Percentiles rank a stretch among this genome's conserved stretches.
Conservation (phyloP, 345 rosid species). For the Rhizophora mangle region DNA sequence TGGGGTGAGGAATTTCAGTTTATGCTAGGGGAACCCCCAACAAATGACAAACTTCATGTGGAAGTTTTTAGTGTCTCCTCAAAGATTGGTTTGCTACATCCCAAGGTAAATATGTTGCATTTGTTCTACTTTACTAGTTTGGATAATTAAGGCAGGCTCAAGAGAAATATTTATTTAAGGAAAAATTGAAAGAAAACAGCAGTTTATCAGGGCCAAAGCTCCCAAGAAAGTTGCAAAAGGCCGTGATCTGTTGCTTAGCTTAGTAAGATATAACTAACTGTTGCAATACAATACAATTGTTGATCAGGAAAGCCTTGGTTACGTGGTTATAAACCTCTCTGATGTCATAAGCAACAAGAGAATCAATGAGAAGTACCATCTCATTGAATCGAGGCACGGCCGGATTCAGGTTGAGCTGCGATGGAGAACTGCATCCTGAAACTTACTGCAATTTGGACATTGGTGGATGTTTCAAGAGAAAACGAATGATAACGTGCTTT, state of each 20-base stretch:
- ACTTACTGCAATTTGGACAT: not conserved
- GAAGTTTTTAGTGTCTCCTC: conserved; percentile 78
- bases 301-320: conserved; percentile 76
- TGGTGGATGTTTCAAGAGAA: not conserved
- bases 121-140: too few relatives aligned
- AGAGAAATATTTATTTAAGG: too few relatives aligned
- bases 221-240: not conserved
- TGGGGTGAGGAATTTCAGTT: conserved; percentile 88
- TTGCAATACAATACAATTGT: not conserved
- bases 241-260: not conserved
- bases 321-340: conserved; percentile 33
- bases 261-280: not conserved
- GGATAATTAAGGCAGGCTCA: too few relatives aligned
- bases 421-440: conserved; percentile 53
- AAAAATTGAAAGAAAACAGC: too few relatives aligned
- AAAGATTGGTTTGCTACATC: conserved; percentile 75
- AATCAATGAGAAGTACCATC: conserved; percentile 27
- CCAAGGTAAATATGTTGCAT: conserved; percentile 56
- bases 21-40: conserved; percentile 72
- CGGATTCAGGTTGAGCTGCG: conserved; percentile 59
- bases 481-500: too few relatives aligned
- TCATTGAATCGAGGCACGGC: conserved; percentile 26
- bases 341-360: conserved; percentile 24
- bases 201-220: too few relatives aligned
- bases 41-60: conserved; percentile 60